A percentile compares a stretch with the other conserved stretches of the same genome.
Evolutionary conservation across 1,284 basidiomycete species (phyloP).

Genomic region (Malassezia vespertilionis): DNA sequence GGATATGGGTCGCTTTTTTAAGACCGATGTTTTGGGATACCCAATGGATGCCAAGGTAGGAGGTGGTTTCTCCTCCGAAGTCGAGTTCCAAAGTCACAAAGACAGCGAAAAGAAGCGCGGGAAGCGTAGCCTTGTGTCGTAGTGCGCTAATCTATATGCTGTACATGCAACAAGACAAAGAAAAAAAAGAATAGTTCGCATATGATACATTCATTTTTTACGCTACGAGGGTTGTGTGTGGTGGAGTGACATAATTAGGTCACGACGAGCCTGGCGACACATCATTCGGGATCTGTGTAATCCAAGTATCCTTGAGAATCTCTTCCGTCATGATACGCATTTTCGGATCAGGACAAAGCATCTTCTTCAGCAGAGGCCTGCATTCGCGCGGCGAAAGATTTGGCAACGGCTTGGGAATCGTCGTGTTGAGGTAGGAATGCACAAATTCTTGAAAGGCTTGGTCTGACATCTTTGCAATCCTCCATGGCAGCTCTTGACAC

Average conservation of each 20-base stretch:
- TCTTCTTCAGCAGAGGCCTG: slow-evolving; percentile 72
- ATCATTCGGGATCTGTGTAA: slow-evolving; percentile 46
- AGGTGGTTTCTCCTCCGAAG: slow-evolving; percentile 54
- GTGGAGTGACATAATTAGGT: no score
- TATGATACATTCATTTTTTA: no score
- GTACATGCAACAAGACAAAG: no score
- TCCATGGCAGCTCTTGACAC: slow-evolving; percentile 58
- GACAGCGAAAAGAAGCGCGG: slow-evolving; percentile 76
- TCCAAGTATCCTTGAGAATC: slow-evolving; percentile 70
- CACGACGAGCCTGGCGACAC: slow-evolving; percentile 2
- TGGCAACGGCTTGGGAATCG: slow-evolving; percentile 55
- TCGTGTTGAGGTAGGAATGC: slow-evolving; percentile 53
- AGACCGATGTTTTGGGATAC: slow-evolving; percentile 75
- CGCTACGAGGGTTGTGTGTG: no score
- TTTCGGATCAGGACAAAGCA: slow-evolving; percentile 91
- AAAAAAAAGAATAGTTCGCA: no score
- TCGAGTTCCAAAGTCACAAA: slow-evolving; percentile 45
- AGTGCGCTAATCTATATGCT: no score
- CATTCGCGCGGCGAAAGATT: slow-evolving; percentile 80
- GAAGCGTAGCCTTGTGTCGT: slow-evolving; percentile 36
- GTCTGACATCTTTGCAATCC: slow-evolving; percentile 76
- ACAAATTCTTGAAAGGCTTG: slow-evolving; percentile 72
- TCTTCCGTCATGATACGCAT: slow-evolving; percentile 69
- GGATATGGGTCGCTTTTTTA: slow-evolving; percentile 71
- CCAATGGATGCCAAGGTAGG: slow-evolving; percentile 60